These are phyloP conservation scores for Moesziomyces sp. DNA, from an alignment of 1,284 basidiomycete species.

Conservation along the genomic window DNA sequence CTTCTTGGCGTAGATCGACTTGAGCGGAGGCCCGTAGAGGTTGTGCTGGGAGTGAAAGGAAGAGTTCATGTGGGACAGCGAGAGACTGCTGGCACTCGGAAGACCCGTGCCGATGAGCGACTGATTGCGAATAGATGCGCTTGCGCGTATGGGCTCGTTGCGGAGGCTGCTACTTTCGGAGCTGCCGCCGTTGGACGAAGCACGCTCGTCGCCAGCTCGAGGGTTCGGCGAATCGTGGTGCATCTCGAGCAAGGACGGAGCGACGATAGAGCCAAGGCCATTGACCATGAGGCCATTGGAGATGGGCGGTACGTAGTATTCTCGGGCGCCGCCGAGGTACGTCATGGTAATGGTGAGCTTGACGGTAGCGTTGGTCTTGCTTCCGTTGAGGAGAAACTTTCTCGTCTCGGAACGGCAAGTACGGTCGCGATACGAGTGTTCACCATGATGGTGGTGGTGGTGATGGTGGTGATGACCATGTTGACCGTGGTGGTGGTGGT, in stretches of 20 bases:
- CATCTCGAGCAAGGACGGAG: slow-evolving; percentile 15
- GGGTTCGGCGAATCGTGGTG: slow-evolving; percentile 1
- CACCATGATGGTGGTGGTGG: slow-evolving; percentile 24
- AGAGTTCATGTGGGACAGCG: slow-evolving; percentile 18
- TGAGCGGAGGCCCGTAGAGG: slow-evolving; percentile 36
- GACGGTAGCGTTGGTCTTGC: slow-evolving; percentile 81
- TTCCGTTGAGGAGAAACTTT: slow-evolving; percentile 78
- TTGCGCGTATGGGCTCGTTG: slow-evolving; percentile 25
- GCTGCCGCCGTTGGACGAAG: slow-evolving; percentile 13
- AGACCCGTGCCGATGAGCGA: slow-evolving; percentile 21
- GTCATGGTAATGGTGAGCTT: slow-evolving; percentile 76
- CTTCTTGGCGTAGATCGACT: slow-evolving; percentile 32
- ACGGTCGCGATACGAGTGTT: slow-evolving; percentile 31
- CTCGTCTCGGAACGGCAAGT: slow-evolving; percentile 71
- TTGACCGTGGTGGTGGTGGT: slow-evolving; percentile 41
- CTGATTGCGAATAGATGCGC: slow-evolving; percentile 17
- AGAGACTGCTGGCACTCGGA: slow-evolving; percentile 38
- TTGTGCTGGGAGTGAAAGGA: slow-evolving; percentile 18
- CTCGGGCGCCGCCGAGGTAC: slow-evolving; percentile 73
- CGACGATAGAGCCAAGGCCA: slow-evolving; percentile 26
- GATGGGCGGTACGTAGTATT: slow-evolving; percentile 72
- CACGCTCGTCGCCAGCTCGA: slow-evolving; percentile 2
- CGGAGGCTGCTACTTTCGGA: slow-evolving; percentile 37
- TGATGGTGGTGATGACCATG: slow-evolving; percentile 46
- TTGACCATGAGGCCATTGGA: slow-evolving; percentile 54